Evolutionary conservation across 106 monocot species (phyloP).

Genomic region (Narthecium ossifragum): DNA sequence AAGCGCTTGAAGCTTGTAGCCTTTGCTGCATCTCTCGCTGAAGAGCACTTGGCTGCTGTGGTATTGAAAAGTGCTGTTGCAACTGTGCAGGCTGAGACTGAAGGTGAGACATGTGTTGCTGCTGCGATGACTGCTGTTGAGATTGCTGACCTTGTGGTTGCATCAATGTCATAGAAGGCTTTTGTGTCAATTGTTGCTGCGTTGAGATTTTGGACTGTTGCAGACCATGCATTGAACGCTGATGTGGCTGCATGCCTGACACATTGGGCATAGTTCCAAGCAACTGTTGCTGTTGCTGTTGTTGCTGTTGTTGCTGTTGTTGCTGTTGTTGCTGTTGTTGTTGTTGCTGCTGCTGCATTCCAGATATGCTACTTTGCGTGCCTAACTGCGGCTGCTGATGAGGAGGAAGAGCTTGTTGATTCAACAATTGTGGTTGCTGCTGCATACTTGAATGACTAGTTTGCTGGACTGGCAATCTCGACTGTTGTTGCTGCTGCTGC

Average conservation of each 20-base stretch:
- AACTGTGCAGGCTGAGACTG: slow-evolving; percentile 48
- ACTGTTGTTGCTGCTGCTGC: slow-evolving; percentile 48
- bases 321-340: slow-evolving; percentile 48
- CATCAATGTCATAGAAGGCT: slow-evolving; percentile 27
- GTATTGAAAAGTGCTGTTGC: slow-evolving; percentile 50
- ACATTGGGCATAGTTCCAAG: slow-evolving; percentile 33
- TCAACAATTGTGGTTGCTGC: slow-evolving; percentile 48
- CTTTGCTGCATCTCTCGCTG: slow-evolving; percentile 61
- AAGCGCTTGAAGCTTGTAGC: slow-evolving; percentile 37
- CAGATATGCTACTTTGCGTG: slow-evolving; percentile 14
- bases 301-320: too few relatives aligned
- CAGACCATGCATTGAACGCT: slow-evolving; percentile 41
- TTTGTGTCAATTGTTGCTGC: slow-evolving; percentile 40
- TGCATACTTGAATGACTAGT: slow-evolving; percentile 63
- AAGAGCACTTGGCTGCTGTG: slow-evolving; percentile 39
- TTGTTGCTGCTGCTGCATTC: slow-evolving; percentile 41
- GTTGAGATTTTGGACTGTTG: slow-evolving; percentile 36
- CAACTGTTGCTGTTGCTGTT: slow-evolving; percentile 40
- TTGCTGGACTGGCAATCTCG: slow-evolving; percentile 46
- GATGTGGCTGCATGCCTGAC: slow-evolving; percentile 32
- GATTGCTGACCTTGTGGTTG: slow-evolving; percentile 52
- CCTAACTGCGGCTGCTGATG: slow-evolving; percentile 29
- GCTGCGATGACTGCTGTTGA: slow-evolving; percentile 48
- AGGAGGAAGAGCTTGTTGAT: slow-evolving; percentile 42
- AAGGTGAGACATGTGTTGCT: slow-evolving; percentile 50